Conservation (phyloP, 176 grass and related monocot species). For the Oryza glaberrima region DNA sequence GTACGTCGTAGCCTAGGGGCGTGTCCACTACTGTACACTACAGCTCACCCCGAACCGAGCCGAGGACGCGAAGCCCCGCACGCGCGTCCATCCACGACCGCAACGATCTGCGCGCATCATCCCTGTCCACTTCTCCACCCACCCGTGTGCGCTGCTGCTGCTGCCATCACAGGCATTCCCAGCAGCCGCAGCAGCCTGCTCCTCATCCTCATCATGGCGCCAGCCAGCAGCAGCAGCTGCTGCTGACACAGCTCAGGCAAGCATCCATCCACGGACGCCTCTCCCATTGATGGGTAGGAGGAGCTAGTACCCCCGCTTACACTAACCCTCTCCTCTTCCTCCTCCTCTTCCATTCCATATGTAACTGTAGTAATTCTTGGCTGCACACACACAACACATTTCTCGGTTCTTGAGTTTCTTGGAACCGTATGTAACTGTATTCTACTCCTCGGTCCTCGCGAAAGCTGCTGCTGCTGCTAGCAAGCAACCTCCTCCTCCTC, state of each 20-base stretch:
- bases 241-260: slow-evolving; percentile 19
- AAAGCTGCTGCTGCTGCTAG: not conserved
- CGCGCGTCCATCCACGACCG: no score
- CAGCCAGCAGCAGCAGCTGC: no score
- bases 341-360: not conserved
- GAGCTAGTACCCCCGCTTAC: slow-evolving; percentile 12
- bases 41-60: no score
- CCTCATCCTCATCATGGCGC: slow-evolving; percentile 16
- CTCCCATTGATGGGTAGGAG: slow-evolving; percentile 47
- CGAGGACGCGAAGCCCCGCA: no score
- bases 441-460: slow-evolving; percentile 12
- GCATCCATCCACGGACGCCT: not conserved
- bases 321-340: not conserved
- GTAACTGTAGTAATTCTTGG: not conserved
- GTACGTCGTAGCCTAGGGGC: no score
- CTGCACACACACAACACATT: not conserved
- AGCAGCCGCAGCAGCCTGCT: not conserved
- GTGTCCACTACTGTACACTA: no score
- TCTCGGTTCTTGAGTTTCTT: slow-evolving; percentile 21
- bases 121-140: slow-evolving; percentile 34
- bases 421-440: slow-evolving; percentile 1
- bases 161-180: not conserved
- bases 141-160: slow-evolving; percentile 15
- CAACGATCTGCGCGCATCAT: not conserved
- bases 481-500: not conserved